Evolutionary conservation across 331 rosid genomes (phyloP).

Genomic region (Stylosanthes scabra): DNA sequence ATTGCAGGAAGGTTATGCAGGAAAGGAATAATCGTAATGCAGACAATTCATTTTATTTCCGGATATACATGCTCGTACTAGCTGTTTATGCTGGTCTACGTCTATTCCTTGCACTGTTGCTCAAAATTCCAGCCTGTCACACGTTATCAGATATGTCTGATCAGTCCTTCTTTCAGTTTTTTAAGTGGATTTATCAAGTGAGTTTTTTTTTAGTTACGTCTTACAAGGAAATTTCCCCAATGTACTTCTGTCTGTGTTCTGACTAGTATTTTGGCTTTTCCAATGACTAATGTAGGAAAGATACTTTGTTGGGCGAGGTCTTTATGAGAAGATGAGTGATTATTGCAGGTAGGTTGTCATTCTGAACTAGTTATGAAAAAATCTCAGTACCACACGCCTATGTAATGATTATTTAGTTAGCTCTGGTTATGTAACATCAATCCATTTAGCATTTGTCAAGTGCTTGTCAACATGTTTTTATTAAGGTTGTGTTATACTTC

Average conservation of each 20-base stretch:
- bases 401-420: slow-evolving; percentile 20
- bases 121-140: slow-evolving; percentile 91
- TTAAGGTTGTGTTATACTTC: not conserved
- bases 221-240: not conserved
- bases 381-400: not conserved
- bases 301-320: slow-evolving; percentile 96
- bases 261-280: slow-evolving; percentile 38
- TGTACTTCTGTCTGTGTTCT: slow-evolving; percentile 26
- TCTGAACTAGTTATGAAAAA: slow-evolving; percentile 25
- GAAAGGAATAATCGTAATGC: slow-evolving; percentile 71
- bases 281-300: slow-evolving; percentile 72
- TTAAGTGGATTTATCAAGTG: slow-evolving; percentile 98
- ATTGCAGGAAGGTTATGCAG: slow-evolving; percentile 90
- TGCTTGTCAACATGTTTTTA: slow-evolving; percentile 14
- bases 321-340: slow-evolving; percentile 81
- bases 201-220: slow-evolving; percentile 27
- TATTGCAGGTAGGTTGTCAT: slow-evolving; percentile 76
- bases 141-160: slow-evolving; percentile 85
- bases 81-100: slow-evolving; percentile 85
- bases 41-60: slow-evolving; percentile 85
- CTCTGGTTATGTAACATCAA: slow-evolving; percentile 22
- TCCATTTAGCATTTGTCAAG: slow-evolving; percentile 10
- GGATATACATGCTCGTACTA: slow-evolving; percentile 84
- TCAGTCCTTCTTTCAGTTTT: slow-evolving; percentile 93
- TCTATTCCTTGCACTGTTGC: slow-evolving; percentile 63